Evolutionary conservation across 2,329 filamentous ascomycete species (phyloP).

Genomic region (Boeremia exigua): DNA sequence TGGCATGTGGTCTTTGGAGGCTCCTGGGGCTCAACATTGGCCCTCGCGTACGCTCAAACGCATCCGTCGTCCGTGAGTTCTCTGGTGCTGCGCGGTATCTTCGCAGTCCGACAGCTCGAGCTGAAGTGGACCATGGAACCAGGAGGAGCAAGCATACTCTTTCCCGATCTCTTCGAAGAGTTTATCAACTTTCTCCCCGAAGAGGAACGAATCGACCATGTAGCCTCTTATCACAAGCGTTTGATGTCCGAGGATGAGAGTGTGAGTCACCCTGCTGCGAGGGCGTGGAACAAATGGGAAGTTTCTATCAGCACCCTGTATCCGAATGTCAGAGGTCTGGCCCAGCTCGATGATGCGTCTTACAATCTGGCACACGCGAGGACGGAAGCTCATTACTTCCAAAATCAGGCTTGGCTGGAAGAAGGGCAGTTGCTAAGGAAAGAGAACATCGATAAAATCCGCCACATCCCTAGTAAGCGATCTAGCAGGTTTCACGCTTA

Average conservation of each 20-base stretch:
- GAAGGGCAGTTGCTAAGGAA: conserved; percentile 50
- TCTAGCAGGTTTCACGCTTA: neutral
- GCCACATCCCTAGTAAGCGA: conserved; percentile 40
- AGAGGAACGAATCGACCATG: conserved; percentile 47
- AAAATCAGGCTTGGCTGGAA: conserved; percentile 50
- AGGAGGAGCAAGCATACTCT: conserved; percentile 41
- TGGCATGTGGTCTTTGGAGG: conserved; percentile 57
- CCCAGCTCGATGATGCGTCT: conserved; percentile 38
- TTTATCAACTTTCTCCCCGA: conserved; percentile 47
- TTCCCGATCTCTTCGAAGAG: conserved; percentile 50
- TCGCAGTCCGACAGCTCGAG: conserved; percentile 47
- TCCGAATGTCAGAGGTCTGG: conserved; percentile 22
- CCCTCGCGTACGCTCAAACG: conserved; percentile 53
- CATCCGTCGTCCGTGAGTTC: conserved; percentile 49
- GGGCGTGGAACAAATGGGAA: conserved; percentile 48
- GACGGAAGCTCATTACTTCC: conserved; percentile 54
- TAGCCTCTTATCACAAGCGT: conserved; percentile 50
- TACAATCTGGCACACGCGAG: conserved; percentile 48
- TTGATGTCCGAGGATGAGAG: conserved; percentile 44
- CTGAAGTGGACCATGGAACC: conserved; percentile 45
- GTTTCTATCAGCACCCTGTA: conserved; percentile 40
- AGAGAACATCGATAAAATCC: conserved; percentile 45
- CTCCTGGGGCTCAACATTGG: conserved; percentile 56
- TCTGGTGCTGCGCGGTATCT: conserved; percentile 54
- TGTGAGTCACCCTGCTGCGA: conserved; percentile 40